These are phyloP conservation scores for Chalciporus piperatus DNA, from an alignment of 768 basidiomycete genomes.

Conservation along the genomic window DNA sequence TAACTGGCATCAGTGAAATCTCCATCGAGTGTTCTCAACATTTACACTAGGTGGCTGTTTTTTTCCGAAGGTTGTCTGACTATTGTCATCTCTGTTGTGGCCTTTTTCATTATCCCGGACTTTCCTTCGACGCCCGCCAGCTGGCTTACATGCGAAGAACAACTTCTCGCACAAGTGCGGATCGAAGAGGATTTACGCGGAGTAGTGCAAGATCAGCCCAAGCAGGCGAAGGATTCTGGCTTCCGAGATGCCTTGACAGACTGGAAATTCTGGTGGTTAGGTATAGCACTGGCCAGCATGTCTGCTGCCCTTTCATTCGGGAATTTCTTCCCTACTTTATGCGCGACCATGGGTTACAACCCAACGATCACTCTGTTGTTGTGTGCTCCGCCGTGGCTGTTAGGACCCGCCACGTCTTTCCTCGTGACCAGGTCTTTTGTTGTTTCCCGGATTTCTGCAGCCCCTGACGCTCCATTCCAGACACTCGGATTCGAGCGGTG, in stretches of 20 bases:
- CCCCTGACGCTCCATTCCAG: constrained; percentile 29
- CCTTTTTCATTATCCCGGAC: constrained; percentile 68
- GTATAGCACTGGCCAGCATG: constrained; percentile 57
- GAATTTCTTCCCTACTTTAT: constrained; percentile 76
- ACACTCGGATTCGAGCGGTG: constrained; percentile 68
- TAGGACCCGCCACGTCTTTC: constrained; percentile 59
- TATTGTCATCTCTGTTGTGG: constrained; percentile 44
- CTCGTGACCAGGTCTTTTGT: constrained; percentile 42
- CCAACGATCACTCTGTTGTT: constrained; percentile 63
- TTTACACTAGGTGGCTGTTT: constrained; percentile 59
- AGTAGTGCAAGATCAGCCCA: constrained; percentile 44
- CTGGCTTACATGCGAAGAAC: constrained; percentile 61
- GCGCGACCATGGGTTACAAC: constrained; percentile 64
- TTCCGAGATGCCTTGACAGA: constrained; percentile 59
- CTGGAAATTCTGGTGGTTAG: constrained; percentile 82
- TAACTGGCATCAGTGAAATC: constrained; percentile 28
- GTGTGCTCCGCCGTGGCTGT: constrained; percentile 74
- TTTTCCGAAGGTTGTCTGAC: constrained; percentile 62
- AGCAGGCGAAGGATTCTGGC: constrained; percentile 39
- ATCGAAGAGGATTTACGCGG: constrained; percentile 62
- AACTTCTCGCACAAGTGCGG: constrained; percentile 50
- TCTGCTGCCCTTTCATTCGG: constrained; percentile 64
- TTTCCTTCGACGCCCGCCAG: constrained; percentile 57
- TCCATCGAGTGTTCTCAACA: not conserved
- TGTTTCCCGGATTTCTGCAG: not conserved